Base-by-base conservation (phyloP, 2,329 filamentous ascomycete species). In the Xylariaceae sp. region DNA sequence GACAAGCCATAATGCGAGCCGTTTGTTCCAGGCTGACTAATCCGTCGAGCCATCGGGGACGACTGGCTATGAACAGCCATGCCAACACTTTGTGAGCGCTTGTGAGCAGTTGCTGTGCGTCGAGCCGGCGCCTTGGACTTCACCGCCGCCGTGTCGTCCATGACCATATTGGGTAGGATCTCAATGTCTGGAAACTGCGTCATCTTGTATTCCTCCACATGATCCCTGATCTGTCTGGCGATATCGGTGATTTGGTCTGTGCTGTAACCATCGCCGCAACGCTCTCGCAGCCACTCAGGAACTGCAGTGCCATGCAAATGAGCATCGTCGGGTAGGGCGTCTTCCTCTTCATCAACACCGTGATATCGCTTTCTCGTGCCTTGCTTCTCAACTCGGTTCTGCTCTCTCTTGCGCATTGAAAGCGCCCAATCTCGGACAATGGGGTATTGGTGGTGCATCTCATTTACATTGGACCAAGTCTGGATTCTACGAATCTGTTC, bases 401-500 rank as follows among this genome's bases (percentile, higher is more conserved):
- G 71, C 56, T 86, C 82, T 12, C 83, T 76, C 63, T 83, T 83
- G 34, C 82, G 73, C 36, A 83, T 70, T 4, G 72, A 73, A 6
- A 89, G 62, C 1, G 76, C 72, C 77, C 84, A 89, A 50, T 71
- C 68, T 18, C 67, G 62, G 3, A 85, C 71, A 2, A 76, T 65
- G 0, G 72, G 73, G 0, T 62, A 52, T 15, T 55, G 45, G 1
- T 61, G 63, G 1, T 48, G 52, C 11, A 48, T 54, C 29, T 62
- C 52, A 44, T 81, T 79, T 3, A 64, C 54, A 24, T 74, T 66
- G 44, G 73, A 79, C 85, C 84, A 89, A 0, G 65, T 63, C 48
- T 83, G 72, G 36, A 89, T 74, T 1, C 78, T 72, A 9, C 69
- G 61, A 30, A 89, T 74, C 51, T 87, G 83, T 24, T 72, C 68